Percentiles rank a stretch among this genome's conserved stretches.
phyloP scores from a whole-genome alignment of 2,329 filamentous ascomycete species.

The Fusarium subtropicale region DNA sequence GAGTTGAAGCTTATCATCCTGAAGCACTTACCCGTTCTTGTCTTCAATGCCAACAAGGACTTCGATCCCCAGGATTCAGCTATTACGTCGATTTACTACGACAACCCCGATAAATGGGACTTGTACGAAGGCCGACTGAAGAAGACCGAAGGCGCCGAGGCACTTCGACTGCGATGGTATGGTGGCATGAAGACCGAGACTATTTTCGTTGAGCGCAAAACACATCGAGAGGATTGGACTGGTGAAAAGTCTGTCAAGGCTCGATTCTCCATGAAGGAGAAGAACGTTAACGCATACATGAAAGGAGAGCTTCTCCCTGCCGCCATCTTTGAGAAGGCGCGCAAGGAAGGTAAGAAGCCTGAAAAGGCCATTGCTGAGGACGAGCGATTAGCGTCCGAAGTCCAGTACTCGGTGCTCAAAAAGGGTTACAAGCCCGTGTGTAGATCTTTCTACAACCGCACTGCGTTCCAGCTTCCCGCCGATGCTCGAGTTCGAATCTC shows the following conservation, averaged over 20 bases:
- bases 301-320: conserved; percentile 85
- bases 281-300: conserved; percentile 94
- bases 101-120: conserved; percentile 94
- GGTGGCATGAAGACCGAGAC: conserved; percentile 95
- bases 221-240: conserved; percentile 98
- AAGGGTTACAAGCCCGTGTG: conserved; percentile 90
- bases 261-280: conserved; percentile 94
- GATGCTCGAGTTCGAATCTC: conserved; percentile 97
- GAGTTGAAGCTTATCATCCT: conserved; percentile 97
- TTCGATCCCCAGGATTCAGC: conserved; percentile 91
- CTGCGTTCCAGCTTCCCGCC: conserved; percentile 95
- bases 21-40: conserved; percentile 95
- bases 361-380: conserved; percentile 91
- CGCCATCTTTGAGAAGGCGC: conserved; percentile 94
- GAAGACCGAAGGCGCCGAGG: conserved; percentile 97
- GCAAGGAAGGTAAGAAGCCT: conserved; percentile 94
- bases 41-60: conserved; percentile 97
- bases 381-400: conserved; percentile 87
- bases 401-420: conserved; percentile 92
- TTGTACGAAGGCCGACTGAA: conserved; percentile 94
- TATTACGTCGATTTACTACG: conserved; percentile 98
- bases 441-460: conserved; percentile 97
- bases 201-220: conserved; percentile 97
- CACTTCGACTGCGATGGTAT: conserved; percentile 96
- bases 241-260: conserved; percentile 99